Base-by-base conservation (phyloP, 148 eudicot species). In the Heliamphora exappendiculata region DNA sequence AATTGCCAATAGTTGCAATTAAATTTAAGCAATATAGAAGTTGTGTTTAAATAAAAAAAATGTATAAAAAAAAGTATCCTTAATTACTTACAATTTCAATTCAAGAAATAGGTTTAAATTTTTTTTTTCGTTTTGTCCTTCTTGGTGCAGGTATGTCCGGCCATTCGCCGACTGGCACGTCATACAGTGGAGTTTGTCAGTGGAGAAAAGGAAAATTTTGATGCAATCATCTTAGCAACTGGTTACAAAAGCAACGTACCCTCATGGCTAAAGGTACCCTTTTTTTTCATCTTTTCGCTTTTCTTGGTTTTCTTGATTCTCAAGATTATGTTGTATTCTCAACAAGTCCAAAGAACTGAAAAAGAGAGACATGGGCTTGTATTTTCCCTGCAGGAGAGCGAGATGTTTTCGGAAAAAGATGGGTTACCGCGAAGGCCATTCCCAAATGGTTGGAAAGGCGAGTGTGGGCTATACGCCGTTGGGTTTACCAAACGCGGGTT, bases 191-290 rank as follows among this genome's bases (percentile, higher is more conserved):
- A 90, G 76, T 90, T 90, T 83, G 37, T 84, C 54, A 77, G 85
- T 78, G 94, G 89, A 79, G 69, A 67, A 60, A 79, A 72, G 20
- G 90, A 90, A 50, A 76, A 81, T 64, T 90, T 88, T 81, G 94
- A 90, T 84, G 90, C 87, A 57, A 85, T 90, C 74, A 81, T 90
- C 76, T 84, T 90, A 76, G 94, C 94, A 72, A 90, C 94, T 36
- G 94, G 94, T 16, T 90, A 90, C 87, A 88, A 86, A 84, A 90
- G 92, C 84, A 90, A 85, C 75, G 91, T 89, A 33, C 94, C 94
- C 80, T 82, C 76, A 82, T 90, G 94, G 94, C 83, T 90, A 78
- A 87, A 90, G 94, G 94, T 90, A 82, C 75, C 6, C 33, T 60
- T 29, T 72, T 51, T 33, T 78, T 70, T 78, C 58, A 24, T n/a